Base-by-base conservation (phyloP, 164 flowering plant genomes). In the Vitis rupestris region DNA sequence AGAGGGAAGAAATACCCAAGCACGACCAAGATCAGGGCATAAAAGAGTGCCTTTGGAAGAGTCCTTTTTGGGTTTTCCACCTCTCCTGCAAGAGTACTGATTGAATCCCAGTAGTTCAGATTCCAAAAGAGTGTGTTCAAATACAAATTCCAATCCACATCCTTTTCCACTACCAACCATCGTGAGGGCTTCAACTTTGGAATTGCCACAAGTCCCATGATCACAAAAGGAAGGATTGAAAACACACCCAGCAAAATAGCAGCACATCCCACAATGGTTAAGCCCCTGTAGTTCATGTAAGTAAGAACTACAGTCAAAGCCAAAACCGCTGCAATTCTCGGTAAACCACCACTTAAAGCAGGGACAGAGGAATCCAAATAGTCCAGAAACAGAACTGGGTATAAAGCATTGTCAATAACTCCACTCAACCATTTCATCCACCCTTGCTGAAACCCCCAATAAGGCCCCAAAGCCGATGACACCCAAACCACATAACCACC, bases 401-500 rank as follows among this genome's bases (percentile, higher is more conserved):
- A n/a, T n/a, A n/a, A n/a, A n/a, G n/a, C n/a, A n/a, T n/a, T n/a
- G n/a, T n/a, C n/a, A n/a, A n/a, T n/a, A n/a, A n/a, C n/a, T n/a
- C n/a, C n/a, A n/a, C n/a, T n/a, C n/a, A n/a, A n/a, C n/a, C n/a
- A n/a, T n/a, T n/a, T n/a, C n/a, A n/a, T n/a, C n/a, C 88, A 84
- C n/a, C 90, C 90, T 68, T 81, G 86, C 71, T 84, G 87, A 68
- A 86, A 86, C 4, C 90, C 90, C 88, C 88, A 86, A 50, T 52
- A 86, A 53, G 82, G 82, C 37, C 88, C 90, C 59, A 86, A 75
- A 19, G 85, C 90, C 10, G 88, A 60, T 15, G 90, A 80, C 13
- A 86, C 90, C 88, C 90, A 86, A 14, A 83, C 83, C 14, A 86
- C 90, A 68, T 84, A 84, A 8, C 90, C 90, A 23, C 88, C 86